These are phyloP conservation scores for Phialophora tarda DNA, from an alignment of 2,329 filamentous ascomycete genomes.

Conservation along the genomic window DNA sequence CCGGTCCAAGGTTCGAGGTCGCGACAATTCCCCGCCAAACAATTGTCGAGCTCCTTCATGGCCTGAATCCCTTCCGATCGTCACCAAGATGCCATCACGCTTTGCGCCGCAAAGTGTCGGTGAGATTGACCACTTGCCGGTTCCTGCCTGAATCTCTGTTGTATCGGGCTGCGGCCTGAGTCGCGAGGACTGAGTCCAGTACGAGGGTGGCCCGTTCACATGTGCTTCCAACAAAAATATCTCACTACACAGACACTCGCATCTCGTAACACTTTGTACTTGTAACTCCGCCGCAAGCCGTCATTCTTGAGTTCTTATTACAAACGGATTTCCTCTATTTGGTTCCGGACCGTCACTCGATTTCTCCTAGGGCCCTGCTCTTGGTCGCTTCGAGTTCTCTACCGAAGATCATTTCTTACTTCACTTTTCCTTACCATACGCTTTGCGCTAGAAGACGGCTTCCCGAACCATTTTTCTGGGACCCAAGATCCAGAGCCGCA, in stretches of 20 bases:
- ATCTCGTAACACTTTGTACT: slow-evolving; percentile 15
- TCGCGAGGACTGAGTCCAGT: slow-evolving; percentile 2
- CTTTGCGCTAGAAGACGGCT: slow-evolving; percentile 10
- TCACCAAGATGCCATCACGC: slow-evolving; percentile 6
- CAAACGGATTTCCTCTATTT: slow-evolving; percentile 29
- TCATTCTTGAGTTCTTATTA: slow-evolving; percentile 35
- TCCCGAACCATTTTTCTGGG: slow-evolving; percentile 19
- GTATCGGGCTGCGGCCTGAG: neutral
- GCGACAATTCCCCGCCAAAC: slow-evolving; percentile 19
- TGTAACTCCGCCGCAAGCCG: slow-evolving; percentile 27
- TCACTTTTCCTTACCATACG: slow-evolving; percentile 12
- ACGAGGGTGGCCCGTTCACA: slow-evolving; percentile 13
- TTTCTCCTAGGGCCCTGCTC: slow-evolving; percentile 15
- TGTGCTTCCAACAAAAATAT: slow-evolving; percentile 5
- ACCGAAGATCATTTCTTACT: slow-evolving; percentile 15
- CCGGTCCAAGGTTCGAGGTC: slow-evolving; percentile 10
- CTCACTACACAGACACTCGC: neutral
- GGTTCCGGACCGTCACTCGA: slow-evolving; percentile 18
- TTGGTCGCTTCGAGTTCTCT: slow-evolving; percentile 10
- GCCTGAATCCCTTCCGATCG: slow-evolving; percentile 16
- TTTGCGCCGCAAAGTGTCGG: slow-evolving; percentile 25
- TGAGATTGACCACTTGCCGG: slow-evolving; percentile 14
- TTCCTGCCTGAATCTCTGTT: neutral
- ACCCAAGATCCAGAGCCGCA: slow-evolving; percentile 6
- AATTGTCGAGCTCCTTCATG: slow-evolving; percentile 7